These are phyloP conservation scores for Gaeumannomyces sp. DNA, from an alignment of 2,329 filamentous ascomycete genomes.

Conservation along the genomic window DNA sequence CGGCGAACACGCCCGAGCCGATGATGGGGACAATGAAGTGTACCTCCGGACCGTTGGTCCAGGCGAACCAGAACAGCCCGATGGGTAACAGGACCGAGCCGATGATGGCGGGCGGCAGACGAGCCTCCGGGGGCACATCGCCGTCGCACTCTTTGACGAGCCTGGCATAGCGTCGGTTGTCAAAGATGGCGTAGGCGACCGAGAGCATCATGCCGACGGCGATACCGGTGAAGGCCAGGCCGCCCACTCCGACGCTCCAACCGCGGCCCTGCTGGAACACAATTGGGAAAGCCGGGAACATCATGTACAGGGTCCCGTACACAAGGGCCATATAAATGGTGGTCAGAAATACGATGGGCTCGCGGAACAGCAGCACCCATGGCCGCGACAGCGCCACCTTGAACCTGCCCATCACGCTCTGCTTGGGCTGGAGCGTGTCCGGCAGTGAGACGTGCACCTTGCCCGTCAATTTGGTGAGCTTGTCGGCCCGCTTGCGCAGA, in stretches of 20 bases:
- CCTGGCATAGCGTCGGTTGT: conserved; percentile 48
- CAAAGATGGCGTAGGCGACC: conserved; percentile 46
- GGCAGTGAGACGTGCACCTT: conserved; percentile 50
- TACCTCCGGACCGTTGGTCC: conserved; percentile 48
- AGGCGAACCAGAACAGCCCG: conserved; percentile 63
- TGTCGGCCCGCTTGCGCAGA: conserved; percentile 45
- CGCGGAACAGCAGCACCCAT: conserved; percentile 62
- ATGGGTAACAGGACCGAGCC: conserved; percentile 57
- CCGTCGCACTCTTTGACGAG: conserved; percentile 34
- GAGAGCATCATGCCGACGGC: conserved; percentile 59
- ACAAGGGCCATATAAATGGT: conserved; percentile 61
- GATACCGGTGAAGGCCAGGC: conserved; percentile 72
- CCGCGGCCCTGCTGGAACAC: conserved; percentile 68
- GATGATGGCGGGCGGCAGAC: conserved; percentile 55
- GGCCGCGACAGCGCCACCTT: conserved; percentile 55
- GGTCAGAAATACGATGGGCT: conserved; percentile 63
- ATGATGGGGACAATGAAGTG: conserved; percentile 31
- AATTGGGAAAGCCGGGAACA: conserved; percentile 57
- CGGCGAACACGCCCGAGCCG: conserved; percentile 32
- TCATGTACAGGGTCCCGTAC: conserved; percentile 51
- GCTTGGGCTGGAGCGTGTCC: conserved; percentile 30
- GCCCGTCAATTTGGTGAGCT: conserved; percentile 45
- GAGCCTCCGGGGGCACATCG: conserved; percentile 60
- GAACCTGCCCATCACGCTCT: conserved; percentile 44
- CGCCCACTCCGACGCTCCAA: conserved; percentile 67